Conservation (phyloP, 2,329 filamentous ascomycete species). For the Botrytis byssoidea region DNA sequence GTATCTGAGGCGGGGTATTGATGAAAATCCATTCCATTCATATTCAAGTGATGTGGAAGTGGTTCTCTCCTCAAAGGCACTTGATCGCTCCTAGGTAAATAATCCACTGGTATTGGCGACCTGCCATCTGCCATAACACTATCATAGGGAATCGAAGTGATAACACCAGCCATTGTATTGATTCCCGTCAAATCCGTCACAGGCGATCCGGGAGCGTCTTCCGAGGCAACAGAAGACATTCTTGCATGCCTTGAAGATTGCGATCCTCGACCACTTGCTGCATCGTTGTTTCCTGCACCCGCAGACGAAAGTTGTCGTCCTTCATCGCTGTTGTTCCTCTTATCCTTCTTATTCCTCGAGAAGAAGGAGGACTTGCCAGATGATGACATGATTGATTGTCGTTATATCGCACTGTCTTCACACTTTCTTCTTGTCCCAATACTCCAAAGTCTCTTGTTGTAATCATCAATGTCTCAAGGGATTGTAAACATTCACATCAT, state of each 20-base stretch:
- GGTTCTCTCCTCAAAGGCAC: constrained; percentile 65
- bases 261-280: constrained; percentile 60
- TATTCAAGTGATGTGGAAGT: constrained; percentile 80
- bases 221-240: constrained; percentile 68
- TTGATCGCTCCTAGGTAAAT: constrained; percentile 66
- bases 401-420: constrained; percentile 22
- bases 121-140: constrained; percentile 62
- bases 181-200: constrained; percentile 60
- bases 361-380: constrained; percentile 65
- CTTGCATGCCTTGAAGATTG: constrained; percentile 73
- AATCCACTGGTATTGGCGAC: constrained; percentile 71
- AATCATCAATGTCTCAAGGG: constrained; percentile 34
- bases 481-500: constrained; percentile 34
- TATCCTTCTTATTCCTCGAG: constrained; percentile 78
- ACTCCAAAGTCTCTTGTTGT: constrained; percentile 27
- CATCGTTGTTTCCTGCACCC: constrained; percentile 54
- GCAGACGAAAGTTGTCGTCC: constrained; percentile 46
- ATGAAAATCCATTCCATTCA: constrained; percentile 75
- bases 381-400: constrained; percentile 23
- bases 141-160: constrained; percentile 87
- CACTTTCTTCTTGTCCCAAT: constrained; percentile 21
- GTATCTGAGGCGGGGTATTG: constrained; percentile 79
- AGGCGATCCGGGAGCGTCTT: constrained; percentile 65
- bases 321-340: constrained; percentile 61
- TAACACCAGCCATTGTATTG: constrained; percentile 75